Base-by-base conservation (phyloP, 768 basidiomycete genomes). In the Mrakia gelida region DNA sequence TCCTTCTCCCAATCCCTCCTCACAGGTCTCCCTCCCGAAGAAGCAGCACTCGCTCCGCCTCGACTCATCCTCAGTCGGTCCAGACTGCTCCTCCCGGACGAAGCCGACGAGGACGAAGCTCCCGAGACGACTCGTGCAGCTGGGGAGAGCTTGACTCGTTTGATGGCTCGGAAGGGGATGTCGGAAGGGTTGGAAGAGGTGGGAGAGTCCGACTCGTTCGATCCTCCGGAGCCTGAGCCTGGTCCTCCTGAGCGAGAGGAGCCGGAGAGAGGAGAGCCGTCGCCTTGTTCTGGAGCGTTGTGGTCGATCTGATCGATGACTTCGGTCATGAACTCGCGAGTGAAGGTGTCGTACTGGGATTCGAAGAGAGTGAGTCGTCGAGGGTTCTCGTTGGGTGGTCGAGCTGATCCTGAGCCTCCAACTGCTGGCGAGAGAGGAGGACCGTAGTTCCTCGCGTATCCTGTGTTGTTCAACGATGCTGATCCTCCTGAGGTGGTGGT, bases 341-440 rank as follows among this genome's bases (percentile, higher is more conserved):
- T 99, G 82, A 92, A 95, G 0, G 96, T 98, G 84, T 99, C 96
- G 82, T 98, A 98, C 80, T 94, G 91, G 73, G 95, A 92, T 82
- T 94, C 92, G 85, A 98, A 98, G 54, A 98, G 87, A 18, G 80
- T 82, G 32, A 84, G 80, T 1, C 80, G 75, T 67, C 61, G 75
- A 8, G 62, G 43, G n/a, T 45, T 18, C 13, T 70, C 23, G 34
- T 32, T 38, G 0, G 28, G 30, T 8, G 38, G 59, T 26, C 41
- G 59, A 34, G 63, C 34, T 30, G 63, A 65, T 28, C 28, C 26
- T 18, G 73, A 61, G 1, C 52, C 30, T 26, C 21, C 73, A 0
- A n/a, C 30, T 9, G 38, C 61, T 21, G 56, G 56, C 6, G 30
- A 45, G 73, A 38, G 38, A 21, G 59, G 59, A 45, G 73, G 61